Conservation (phyloP, 257 asterid species). For the Knoxia roxburghii region DNA sequence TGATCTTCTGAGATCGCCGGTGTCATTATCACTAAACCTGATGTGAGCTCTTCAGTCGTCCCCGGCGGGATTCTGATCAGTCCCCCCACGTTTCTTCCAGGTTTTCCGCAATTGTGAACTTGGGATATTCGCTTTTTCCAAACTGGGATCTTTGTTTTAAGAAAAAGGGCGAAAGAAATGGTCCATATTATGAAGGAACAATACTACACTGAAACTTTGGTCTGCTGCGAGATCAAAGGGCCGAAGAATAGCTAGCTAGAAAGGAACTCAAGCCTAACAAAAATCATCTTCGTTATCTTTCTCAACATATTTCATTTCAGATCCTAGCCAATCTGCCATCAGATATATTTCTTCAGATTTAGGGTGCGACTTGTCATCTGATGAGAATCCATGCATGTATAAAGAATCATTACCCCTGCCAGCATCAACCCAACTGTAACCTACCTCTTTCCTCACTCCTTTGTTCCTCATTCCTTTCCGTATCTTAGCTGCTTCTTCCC, state of each 20-base stretch:
- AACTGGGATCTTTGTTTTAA: no score
- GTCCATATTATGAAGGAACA: no score
- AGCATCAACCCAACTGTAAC: conserved; percentile 89
- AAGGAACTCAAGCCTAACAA: conserved; percentile 11
- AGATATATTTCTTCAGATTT: conserved; percentile 48
- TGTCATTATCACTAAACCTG: no score
- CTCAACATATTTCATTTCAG: conserved; percentile 51
- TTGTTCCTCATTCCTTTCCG: conserved; percentile 73
- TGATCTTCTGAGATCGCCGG: background rate
- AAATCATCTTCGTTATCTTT: conserved; percentile 31
- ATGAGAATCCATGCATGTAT: conserved; percentile 66
- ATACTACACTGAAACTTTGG: no score
- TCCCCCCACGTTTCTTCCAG: no score
- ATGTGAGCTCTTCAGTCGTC: no score
- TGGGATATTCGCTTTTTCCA: no score
- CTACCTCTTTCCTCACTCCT: conserved; percentile 71
- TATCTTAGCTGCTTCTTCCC: conserved; percentile 77
- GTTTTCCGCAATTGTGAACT: no score
- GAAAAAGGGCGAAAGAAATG: no score
- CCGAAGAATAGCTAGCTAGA: background rate
- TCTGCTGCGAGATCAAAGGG: no score
- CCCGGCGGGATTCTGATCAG: no score
- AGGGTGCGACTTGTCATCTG: conserved; percentile 77
- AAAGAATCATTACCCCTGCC: conserved; percentile 41
- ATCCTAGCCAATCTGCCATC: conserved; percentile 67